These are phyloP conservation scores for Aspergillus bridgeri DNA, from an alignment of 495 filamentous ascomycete genomes.

Conservation along the genomic window DNA sequence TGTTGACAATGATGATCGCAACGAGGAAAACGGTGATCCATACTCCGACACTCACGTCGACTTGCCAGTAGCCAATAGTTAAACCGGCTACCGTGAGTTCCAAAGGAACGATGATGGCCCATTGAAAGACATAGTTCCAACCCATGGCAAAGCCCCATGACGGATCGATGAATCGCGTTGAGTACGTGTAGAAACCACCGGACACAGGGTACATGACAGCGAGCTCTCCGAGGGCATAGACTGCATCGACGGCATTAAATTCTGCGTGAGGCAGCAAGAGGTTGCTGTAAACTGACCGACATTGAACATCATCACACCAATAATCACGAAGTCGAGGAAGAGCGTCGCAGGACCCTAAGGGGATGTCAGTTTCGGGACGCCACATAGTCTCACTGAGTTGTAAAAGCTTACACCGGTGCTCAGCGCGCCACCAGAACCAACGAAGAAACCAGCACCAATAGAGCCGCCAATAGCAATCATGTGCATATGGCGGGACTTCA, in stretches of 20 bases:
- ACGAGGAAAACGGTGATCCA: slow-evolving; percentile 64
- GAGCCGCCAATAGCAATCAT: slow-evolving; percentile 70
- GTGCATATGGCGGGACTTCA: slow-evolving; percentile 63
- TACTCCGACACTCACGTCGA: slow-evolving; percentile 53
- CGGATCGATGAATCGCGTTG: slow-evolving; percentile 53
- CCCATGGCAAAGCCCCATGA: slow-evolving; percentile 54
- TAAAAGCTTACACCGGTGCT: slow-evolving; percentile 10
- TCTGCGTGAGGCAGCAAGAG: background rate
- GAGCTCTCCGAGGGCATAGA: slow-evolving; percentile 67
- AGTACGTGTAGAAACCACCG: slow-evolving; percentile 58
- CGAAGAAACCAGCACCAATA: slow-evolving; percentile 54
- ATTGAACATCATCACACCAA: slow-evolving; percentile 48
- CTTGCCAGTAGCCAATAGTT: slow-evolving; percentile 71
- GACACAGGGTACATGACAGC: slow-evolving; percentile 68
- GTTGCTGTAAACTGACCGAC: slow-evolving; percentile 11
- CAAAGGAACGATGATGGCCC: slow-evolving; percentile 56
- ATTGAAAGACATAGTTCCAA: slow-evolving; percentile 70
- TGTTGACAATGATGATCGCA: slow-evolving; percentile 35
- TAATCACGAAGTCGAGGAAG: slow-evolving; percentile 42
- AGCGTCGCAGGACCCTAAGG: slow-evolving; percentile 33
- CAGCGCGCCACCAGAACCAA: slow-evolving; percentile 46
- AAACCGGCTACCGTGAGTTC: slow-evolving; percentile 77
- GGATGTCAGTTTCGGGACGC: background rate
- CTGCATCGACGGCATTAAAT: slow-evolving; percentile 34
- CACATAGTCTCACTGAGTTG: too few species aligned